Percentiles rank a stretch among this genome's conserved stretches.
phyloP scores from a whole-genome alignment of 2,329 filamentous ascomycete genomes.

The Aspergillus pseudoterreus region DNA sequence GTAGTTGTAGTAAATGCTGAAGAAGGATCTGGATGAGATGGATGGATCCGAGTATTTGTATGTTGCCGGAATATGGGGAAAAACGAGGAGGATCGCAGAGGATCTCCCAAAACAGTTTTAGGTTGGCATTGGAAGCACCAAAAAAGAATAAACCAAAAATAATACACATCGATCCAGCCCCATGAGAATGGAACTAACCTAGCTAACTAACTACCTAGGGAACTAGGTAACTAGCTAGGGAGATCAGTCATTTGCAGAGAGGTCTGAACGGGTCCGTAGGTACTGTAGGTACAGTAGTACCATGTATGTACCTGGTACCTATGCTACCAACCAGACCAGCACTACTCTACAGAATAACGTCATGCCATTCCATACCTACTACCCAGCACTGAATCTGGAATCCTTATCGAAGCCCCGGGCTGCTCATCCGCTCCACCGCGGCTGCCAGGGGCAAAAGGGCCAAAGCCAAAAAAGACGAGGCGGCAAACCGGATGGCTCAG shows the following conservation, averaged over 20 bases:
- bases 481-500: slow-evolving; percentile 16
- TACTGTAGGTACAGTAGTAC: too few species aligned
- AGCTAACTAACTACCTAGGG: too few species aligned
- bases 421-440: slow-evolving; percentile 5
- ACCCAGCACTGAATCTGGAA: slow-evolving; percentile 5
- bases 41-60: slow-evolving; percentile 1
- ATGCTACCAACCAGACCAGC: background rate
- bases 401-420: slow-evolving; percentile 7
- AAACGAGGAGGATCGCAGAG: background rate
- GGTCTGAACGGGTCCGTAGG: background rate
- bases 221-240: slow-evolving; percentile 4
- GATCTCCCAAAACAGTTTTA: background rate
- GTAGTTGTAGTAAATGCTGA: too few species aligned
- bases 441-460: slow-evolving; percentile 12
- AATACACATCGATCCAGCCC: background rate
- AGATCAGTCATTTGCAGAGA: slow-evolving; percentile 17
- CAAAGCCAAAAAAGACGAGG: slow-evolving; percentile 14
- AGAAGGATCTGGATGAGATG: background rate
- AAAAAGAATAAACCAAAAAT: background rate
- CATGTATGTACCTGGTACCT: background rate
- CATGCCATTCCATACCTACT: background rate
- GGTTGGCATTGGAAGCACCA: background rate
- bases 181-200: slow-evolving; percentile 10
- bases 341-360: background rate
- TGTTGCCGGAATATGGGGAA: slow-evolving; percentile 1